Conservation (phyloP, 176 grass and related monocot species). For the Puya raimondii region DNA sequence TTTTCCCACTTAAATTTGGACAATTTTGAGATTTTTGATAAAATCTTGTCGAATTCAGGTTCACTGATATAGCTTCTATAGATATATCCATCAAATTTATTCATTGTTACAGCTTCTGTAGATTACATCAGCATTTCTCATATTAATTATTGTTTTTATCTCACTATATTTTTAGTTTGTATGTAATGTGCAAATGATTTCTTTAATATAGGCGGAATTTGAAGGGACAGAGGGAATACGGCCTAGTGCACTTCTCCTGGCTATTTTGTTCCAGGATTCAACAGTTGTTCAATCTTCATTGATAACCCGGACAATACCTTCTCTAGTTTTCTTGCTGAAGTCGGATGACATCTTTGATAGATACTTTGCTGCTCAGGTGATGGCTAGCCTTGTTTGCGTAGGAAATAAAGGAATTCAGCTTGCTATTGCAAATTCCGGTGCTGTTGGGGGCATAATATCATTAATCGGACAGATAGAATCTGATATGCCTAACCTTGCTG, state of each 20-base stretch:
- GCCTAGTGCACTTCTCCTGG: slow-evolving; percentile 73
- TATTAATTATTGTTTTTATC: not conserved
- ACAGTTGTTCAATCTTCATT: slow-evolving; percentile 65
- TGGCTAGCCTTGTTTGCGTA: slow-evolving; percentile 75
- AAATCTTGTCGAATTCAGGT: not conserved
- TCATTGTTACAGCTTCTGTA: not conserved
- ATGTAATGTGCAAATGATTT: not conserved
- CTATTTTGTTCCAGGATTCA: slow-evolving; percentile 85
- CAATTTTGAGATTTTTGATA: not conserved
- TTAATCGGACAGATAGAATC: slow-evolving; percentile 79
- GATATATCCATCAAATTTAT: not conserved
- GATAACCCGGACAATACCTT: slow-evolving; percentile 54
- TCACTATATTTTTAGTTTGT: not conserved
- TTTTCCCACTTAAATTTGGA: no score
- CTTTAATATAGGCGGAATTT: slow-evolving; percentile 51
- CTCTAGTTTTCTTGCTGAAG: slow-evolving; percentile 69
- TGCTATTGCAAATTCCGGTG: slow-evolving; percentile 84
- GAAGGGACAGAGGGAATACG: slow-evolving; percentile 70
- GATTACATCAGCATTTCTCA: no score
- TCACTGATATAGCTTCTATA: not conserved
- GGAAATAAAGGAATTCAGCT: slow-evolving; percentile 70
- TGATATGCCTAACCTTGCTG: slow-evolving; percentile 49
- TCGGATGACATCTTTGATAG: slow-evolving; percentile 57
- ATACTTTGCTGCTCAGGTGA: slow-evolving; percentile 87
- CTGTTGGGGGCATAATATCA: slow-evolving; percentile 56